phyloP scores from a whole-genome alignment of 1,284 basidiomycete genomes.

The Sporisorium graminicola region DNA sequence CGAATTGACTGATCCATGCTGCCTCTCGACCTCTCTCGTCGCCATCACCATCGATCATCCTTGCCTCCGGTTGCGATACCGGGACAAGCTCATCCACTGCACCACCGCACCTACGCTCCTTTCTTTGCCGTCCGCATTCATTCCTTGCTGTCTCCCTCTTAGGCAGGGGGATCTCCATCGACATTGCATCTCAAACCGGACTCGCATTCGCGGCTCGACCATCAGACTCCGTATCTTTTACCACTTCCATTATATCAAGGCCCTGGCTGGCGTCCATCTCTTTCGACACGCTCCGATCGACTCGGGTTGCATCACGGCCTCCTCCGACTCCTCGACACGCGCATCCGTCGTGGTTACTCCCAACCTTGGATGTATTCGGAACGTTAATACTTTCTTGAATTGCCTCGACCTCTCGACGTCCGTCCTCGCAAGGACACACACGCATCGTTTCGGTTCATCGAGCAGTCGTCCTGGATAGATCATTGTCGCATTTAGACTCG shows the following conservation, averaged over 20 bases:
- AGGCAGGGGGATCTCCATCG: not conserved
- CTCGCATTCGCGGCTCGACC: not conserved
- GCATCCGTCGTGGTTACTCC: not conserved
- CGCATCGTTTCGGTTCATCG: not conserved
- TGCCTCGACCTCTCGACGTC: not conserved
- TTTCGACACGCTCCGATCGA: not conserved
- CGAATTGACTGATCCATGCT: too few species aligned
- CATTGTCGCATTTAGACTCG: not conserved
- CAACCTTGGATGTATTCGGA: not conserved
- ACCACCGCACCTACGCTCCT: not conserved
- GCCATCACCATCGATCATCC: not conserved
- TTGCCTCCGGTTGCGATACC: not conserved
- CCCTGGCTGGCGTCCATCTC: conserved; percentile 1
- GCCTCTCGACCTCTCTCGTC: too few species aligned
- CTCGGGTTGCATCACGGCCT: not conserved
- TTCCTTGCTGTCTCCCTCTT: not conserved
- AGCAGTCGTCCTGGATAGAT: not conserved
- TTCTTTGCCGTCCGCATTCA: not conserved
- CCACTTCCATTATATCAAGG: not conserved
- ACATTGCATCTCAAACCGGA: not conserved
- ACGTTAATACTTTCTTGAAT: not conserved
- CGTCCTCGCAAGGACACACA: not conserved
- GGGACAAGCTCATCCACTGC: not conserved
- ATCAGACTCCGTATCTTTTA: not conserved
- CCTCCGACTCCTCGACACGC: not conserved